Base-by-base conservation (phyloP, 139 green algal genomes). In the Edaphochlamys debaryana region DNA sequence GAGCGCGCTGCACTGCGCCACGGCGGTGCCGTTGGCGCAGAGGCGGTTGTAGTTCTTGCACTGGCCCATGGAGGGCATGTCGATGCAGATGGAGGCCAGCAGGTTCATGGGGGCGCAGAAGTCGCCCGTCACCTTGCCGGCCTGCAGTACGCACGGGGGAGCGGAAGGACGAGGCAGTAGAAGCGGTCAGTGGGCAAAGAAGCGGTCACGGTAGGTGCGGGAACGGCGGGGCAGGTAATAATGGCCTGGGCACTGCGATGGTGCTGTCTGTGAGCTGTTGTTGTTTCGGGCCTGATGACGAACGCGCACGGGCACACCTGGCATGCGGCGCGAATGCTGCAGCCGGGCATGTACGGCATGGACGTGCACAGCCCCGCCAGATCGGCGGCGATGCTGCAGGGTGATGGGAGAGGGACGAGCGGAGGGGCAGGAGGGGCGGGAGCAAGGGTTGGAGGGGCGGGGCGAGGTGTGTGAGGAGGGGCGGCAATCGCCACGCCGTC, bases 261-360 rank as follows among this genome's bases (percentile, higher is more conserved):
- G n/a, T n/a, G n/a, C n/a, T n/a, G n/a, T n/a, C n/a, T n/a, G n/a
- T n/a, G n/a, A n/a, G n/a, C n/a, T n/a, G n/a, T n/a, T n/a, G n/a
- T n/a, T n/a, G n/a, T n/a, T n/a, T n/a, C n/a, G n/a, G n/a, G n/a
- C n/a, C n/a, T n/a, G n/a, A n/a, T n/a, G n/a, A n/a, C n/a, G n/a
- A n/a, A n/a, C n/a, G n/a, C n/a, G n/a, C n/a, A n/a, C 40, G 29
- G 63, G 25, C 37, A n/a, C 29, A 75, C 80, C 69, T 67, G n/a
- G 80, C 80, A 86, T 29, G 80, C 80, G 23, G 4, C 4, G 27
- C 32, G n/a, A 32, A 86, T 41, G 19, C 58, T 86, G 70, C 80
- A 86, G 56, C 80, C 80, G 6, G 69, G 68, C 80, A 86, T 86
- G 80, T 86, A 70, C 25, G 80, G 60, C 80, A 86, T 86, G 13